Base-by-base conservation (phyloP, 2,329 filamentous ascomycete species). In the Aureobasidium melanogenum region DNA sequence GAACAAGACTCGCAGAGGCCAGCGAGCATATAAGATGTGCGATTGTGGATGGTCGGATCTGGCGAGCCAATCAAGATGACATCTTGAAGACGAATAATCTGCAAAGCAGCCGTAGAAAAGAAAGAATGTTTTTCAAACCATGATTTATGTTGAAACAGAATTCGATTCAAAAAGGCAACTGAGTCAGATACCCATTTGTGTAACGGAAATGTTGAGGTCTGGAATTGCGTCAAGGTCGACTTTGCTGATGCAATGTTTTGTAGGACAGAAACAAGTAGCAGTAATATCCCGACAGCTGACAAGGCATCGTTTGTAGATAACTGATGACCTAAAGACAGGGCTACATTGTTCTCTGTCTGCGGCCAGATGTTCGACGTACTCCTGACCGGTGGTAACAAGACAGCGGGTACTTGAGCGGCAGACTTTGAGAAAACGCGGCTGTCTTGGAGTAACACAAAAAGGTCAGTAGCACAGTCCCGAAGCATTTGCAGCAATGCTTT, bases 391-490 rank as follows among this genome's bases (percentile, higher is more conserved):
- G 78, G 77, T 19, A 79, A 60, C 17, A 64, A 65, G 17, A 75
- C 41, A n/a, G 41, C 30, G 15, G 41, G 41, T 1, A 46, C n/a
- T 10, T 28, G 10, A 15, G 28, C 3, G n/a, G 59, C n/a, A 26
- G 51, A 34, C 48, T 61, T 46, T 2, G 43, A 28, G 48, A 48
- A 24, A 39, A 38, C 15, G 28, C 41, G 36, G 43, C 14, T 46
- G 50, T 47, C 50, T 36, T 64, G 43, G 9, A 63, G 47, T 6
- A 38, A 8, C 32, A 34, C 10, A 9, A 62, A 22, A 2, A 63
- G 34, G 78, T 77, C 71, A 52, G 77, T 72, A 34, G 77, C 69
- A 60, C 71, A 75, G 17, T 75, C 74, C 54, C 70, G 71, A 51
- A 77, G 73, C 7, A 77, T 62, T n/a, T 71, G 65, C 47, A 71